Evolutionary conservation across 1,139 yeast genomes (phyloP).

Genomic region (Suhomyces chickasaworum): DNA sequence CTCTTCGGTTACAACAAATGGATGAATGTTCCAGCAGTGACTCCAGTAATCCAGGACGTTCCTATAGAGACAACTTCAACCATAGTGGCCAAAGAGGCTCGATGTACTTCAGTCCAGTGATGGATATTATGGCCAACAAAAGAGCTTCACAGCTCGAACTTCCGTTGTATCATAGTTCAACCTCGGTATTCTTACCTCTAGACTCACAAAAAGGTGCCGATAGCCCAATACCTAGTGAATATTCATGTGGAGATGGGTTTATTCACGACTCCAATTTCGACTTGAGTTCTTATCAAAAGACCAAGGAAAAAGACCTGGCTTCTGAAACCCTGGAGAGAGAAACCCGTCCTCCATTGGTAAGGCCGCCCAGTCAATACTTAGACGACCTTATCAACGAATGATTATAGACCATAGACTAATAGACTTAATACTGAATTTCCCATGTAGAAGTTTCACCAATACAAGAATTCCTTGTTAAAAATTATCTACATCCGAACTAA

Average conservation of each 20-base stretch:
- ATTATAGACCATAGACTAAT: slow-evolving; percentile 3
- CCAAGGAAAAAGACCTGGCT: slow-evolving; percentile 1
- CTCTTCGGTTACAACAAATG: slow-evolving; percentile 10
- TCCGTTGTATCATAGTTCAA: slow-evolving; percentile 22
- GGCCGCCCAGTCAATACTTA: slow-evolving; percentile 38
- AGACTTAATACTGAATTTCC: background rate
- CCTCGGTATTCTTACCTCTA: slow-evolving; percentile 5
- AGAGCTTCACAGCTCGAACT: slow-evolving; percentile 22
- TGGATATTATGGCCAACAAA: slow-evolving; percentile 23
- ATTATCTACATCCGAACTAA: too few species aligned
- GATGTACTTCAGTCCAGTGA: slow-evolving; percentile 34
- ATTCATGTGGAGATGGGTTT: slow-evolving; percentile 15
- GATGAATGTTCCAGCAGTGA: slow-evolving; percentile 12
- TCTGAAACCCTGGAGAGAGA: background rate
- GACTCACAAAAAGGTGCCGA: background rate
- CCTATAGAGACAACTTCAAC: slow-evolving; percentile 22
- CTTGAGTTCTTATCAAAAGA: slow-evolving; percentile 4
- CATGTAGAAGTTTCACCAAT: too few species aligned
- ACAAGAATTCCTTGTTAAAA: too few species aligned
- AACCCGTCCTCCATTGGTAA: slow-evolving; percentile 11
- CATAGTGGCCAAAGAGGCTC: slow-evolving; percentile 21
- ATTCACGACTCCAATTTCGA: slow-evolving; percentile 12
- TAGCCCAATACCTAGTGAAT: slow-evolving; percentile 10
- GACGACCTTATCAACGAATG: slow-evolving; percentile 27
- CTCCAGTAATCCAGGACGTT: slow-evolving; percentile 20